Conservation (phyloP, 768 basidiomycete genomes). For the Pisolithus marmoratus region DNA sequence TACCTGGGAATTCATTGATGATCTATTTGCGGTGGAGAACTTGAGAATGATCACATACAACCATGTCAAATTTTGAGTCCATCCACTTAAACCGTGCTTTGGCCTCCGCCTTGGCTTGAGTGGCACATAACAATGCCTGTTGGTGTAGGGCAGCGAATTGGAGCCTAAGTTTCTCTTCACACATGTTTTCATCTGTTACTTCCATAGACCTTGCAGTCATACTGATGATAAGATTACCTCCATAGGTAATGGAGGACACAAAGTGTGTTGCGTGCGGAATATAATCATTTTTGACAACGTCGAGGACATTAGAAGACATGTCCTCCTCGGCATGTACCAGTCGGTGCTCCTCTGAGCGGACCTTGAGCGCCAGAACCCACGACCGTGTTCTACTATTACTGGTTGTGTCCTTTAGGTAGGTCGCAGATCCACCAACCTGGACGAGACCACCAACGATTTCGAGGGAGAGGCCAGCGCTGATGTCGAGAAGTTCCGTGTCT, state of each 20-base stretch:
- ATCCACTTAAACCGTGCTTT: neutral
- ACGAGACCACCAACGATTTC: constrained; percentile 1
- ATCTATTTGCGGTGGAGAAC: neutral
- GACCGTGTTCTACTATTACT: too few species aligned
- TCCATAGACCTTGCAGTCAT: constrained; percentile 11
- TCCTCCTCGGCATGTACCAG: too few species aligned
- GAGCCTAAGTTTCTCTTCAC: constrained; percentile 7
- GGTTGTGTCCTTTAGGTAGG: too few species aligned
- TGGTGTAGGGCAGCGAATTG: constrained; percentile 11
- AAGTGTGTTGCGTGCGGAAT: constrained; percentile 1
- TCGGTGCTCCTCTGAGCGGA: too few species aligned
- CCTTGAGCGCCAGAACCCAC: too few species aligned
- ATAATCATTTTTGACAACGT: too few species aligned
- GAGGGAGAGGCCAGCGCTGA: neutral
- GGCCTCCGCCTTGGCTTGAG: neutral
- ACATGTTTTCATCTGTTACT: constrained; percentile 9
- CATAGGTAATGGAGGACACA: neutral
- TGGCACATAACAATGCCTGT: constrained; percentile 6
- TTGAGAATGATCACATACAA: neutral
- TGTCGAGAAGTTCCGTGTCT: neutral
- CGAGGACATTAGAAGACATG: too few species aligned
- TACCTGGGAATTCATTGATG: neutral
- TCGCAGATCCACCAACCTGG: neutral
- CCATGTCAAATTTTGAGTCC: neutral
- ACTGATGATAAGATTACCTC: neutral